A percentile compares a stretch with the other conserved stretches of the same genome.
phyloP scores from a whole-genome alignment of 768 basidiomycete species.

The Udeniomyces megalosporus region DNA sequence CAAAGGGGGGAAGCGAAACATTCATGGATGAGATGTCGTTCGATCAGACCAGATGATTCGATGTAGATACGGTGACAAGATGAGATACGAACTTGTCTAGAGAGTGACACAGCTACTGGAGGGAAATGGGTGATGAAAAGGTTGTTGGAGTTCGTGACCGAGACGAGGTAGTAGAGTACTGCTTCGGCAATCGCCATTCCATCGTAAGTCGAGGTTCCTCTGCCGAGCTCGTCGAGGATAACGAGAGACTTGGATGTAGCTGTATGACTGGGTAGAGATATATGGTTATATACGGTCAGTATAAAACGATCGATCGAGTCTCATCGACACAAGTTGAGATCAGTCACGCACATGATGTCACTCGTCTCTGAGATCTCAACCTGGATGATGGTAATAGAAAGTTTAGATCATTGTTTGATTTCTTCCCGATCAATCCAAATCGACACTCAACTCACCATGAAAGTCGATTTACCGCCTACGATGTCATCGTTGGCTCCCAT shows the following conservation, averaged over 20 bases:
- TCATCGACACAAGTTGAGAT: not conserved
- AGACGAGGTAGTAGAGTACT: constrained; percentile 54
- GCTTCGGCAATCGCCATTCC: constrained; percentile 34
- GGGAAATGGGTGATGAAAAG: constrained; percentile 19
- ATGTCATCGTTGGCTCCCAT: constrained; percentile 92
- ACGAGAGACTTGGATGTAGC: constrained; percentile 65
- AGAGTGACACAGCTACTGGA: not conserved
- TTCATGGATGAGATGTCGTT: no score
- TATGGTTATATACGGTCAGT: not conserved
- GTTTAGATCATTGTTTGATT: not conserved
- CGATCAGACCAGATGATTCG: no score
- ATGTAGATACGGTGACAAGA: not conserved
- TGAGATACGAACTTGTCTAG: not conserved
- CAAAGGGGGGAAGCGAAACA: no score
- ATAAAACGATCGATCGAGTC: not conserved
- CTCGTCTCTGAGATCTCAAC: constrained; percentile 89
- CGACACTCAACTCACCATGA: not conserved
- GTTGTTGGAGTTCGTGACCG: constrained; percentile 26
- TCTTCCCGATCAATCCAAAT: not conserved
- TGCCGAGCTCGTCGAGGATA: constrained; percentile 66
- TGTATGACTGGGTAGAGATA: constrained; percentile 22
- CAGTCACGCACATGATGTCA: constrained; percentile 40
- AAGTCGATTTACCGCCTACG: constrained; percentile 60
- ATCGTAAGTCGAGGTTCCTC: constrained; percentile 86
- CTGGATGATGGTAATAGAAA: constrained; percentile 35